phyloP scores from a whole-genome alignment of 2,329 filamentous ascomycete species.

The Colletotrichum somersetense region DNA sequence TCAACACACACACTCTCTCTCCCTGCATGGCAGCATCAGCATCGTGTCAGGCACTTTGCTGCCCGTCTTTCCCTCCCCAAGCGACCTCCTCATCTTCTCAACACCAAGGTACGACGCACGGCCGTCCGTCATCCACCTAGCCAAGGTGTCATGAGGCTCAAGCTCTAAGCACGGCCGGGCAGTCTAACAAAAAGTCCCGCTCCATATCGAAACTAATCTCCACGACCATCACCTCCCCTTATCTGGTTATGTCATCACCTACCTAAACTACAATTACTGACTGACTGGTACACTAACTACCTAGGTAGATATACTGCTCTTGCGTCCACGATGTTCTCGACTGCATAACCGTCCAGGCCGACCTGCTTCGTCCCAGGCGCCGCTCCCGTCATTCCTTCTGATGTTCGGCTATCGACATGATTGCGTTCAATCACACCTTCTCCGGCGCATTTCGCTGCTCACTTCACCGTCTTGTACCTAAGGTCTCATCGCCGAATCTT shows the following conservation, averaged over 20 bases:
- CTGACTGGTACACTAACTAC: too few species aligned
- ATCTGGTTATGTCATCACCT: too few species aligned
- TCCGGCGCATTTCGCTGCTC: conserved; percentile 13
- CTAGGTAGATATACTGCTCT: neutral
- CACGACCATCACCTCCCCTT: neutral
- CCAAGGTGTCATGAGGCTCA: neutral
- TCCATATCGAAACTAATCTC: neutral
- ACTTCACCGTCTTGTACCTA: conserved; percentile 17
- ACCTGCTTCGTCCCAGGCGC: neutral
- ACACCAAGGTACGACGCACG: neutral
- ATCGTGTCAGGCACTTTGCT: neutral
- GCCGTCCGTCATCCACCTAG: neutral
- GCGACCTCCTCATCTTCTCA: neutral
- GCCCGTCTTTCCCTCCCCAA: neutral
- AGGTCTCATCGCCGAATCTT: conserved; percentile 14
- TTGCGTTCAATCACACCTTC: conserved; percentile 1
- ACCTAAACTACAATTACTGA: too few species aligned
- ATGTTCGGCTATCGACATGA: neutral
- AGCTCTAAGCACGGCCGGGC: neutral
- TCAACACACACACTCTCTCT: neutral
- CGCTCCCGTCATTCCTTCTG: neutral
- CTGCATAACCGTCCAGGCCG: neutral
- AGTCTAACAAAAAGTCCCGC: neutral
- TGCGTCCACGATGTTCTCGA: neutral
- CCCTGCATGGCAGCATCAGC: neutral